Evolutionary conservation across 2,329 filamentous ascomycete genomes (phyloP), one percentile per base, ranked within the genome.

Genomic region (Aspergillus melleus): DNA sequence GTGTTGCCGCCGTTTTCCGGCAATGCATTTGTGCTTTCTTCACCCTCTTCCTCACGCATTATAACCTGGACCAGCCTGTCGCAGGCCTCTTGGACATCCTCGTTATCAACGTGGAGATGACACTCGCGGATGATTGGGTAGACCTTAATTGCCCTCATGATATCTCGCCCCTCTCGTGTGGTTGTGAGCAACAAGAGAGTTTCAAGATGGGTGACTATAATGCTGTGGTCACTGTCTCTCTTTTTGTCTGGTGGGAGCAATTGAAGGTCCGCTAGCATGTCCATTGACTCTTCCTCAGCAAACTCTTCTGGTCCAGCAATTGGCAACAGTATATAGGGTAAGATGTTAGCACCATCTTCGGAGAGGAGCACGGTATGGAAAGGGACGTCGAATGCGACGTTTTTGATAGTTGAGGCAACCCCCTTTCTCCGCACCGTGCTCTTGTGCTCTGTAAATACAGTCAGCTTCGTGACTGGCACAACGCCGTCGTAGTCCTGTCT

Each of bases 341-440:
- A 79, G 16, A 98, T 84, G 68, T 96, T 89, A 53, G 93, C 87
- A 44, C 88, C 87, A 19, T 88, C 85, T 54, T 90, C 87, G 0
- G 85, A 83, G 50, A 97, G 77, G 55, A 96, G 88, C 2, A 83
- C 79, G 0, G 85, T 80, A 69, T 98, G 94, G 0, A 89, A 84
- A 3, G 85, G 77, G 6, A 94, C 78, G 69, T 96, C 90, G 72
- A 99, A 98, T 6, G 91, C 88, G 30, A 91, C 87, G 72, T 99
- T 99, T 77, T 98, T 98, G 74, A 99, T 92, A 10, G 92, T 95
- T 61, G 89, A 92, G 8, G 94, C 94, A n/a, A 97, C 93, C n/a
- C 95, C 95, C 69, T 92, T 91, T 57, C 95, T 84, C 57, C 95
- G 86, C 59, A 97, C 87, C 29, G 89, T 84, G 2, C 91, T 96